Base-by-base conservation (phyloP, 1,139 yeast genomes). In the Debaryomyces psychrophilus region DNA sequence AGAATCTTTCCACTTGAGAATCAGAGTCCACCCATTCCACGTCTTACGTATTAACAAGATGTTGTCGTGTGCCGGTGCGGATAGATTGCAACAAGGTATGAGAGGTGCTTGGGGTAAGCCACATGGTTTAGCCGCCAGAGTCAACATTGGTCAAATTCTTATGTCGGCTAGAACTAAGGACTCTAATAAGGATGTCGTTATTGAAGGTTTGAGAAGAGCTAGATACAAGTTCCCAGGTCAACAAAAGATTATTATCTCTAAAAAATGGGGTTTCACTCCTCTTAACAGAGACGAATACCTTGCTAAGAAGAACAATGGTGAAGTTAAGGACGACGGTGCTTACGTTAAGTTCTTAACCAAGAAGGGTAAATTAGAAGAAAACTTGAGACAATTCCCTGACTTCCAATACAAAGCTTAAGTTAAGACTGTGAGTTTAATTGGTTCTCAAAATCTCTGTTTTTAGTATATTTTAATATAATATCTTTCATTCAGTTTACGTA, bases 101-200 rank as follows among this genome's bases (percentile, higher is more conserved):
- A 92, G 99, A 89, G 96, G 96, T 85, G 99, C 99, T 73, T 93
- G 98, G 98, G 99, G 99, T 89, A 93, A 93, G 83, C 99, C 99
- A 71, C 97, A 92, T 70, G 99, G 99, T 83, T 85, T 92, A 72
- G 99, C 98, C 68, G 99, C 99, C 70, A 92, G 99, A 81, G 99
- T 93, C 74, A 82, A 82, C 81, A 93, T 93, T 78, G 99, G 99
- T 73, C 99, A 93, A 83, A 86, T 93, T 76, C 86, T 93, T 76
- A 85, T 93, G 82, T 93, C 99, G 64, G 92, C 90, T 76, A 92
- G 99, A 85, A 89, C 97, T 79, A 93, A 86, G 85, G 99, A 93
- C 80, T 79, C 85, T 70, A 90, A 90, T 95, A 90, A 90, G 85
- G 97, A 82, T 53, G 95, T 89, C 73, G 97, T 90, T 64, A 82